These are phyloP conservation scores for Calocera viscosa DNA, from an alignment of 768 basidiomycete species.

Conservation along the genomic window DNA sequence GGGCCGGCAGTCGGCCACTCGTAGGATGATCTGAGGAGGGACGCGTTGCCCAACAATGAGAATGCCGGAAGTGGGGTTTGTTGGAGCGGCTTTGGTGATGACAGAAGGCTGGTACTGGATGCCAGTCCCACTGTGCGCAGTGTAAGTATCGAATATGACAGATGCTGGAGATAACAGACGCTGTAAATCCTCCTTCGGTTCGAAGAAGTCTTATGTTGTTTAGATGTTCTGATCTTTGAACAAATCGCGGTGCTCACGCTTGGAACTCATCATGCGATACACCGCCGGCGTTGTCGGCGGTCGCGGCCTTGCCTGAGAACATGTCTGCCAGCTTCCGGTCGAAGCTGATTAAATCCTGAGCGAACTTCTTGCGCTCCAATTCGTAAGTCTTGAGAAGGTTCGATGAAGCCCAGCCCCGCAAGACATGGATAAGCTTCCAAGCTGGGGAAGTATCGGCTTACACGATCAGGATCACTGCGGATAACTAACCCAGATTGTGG, in stretches of 20 bases:
- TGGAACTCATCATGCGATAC: slow-evolving; percentile 39
- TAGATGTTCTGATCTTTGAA: background rate
- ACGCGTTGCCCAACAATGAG: slow-evolving; percentile 43
- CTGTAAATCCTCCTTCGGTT: slow-evolving; percentile 41
- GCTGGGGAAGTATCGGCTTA: slow-evolving; percentile 18
- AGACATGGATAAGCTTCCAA: slow-evolving; percentile 18
- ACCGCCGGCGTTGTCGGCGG: slow-evolving; percentile 35
- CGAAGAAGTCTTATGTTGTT: slow-evolving; percentile 33
- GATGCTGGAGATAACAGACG: background rate
- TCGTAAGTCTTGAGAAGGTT: slow-evolving; percentile 34
- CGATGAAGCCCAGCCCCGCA: slow-evolving; percentile 28
- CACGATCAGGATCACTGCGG: slow-evolving; percentile 32
- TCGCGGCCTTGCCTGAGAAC: slow-evolving; percentile 40
- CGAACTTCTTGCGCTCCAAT: slow-evolving; percentile 36
- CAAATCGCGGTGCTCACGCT: slow-evolving; percentile 20
- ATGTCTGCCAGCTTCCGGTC: slow-evolving; percentile 7
- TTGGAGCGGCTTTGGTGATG: slow-evolving; percentile 28
- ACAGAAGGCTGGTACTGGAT: slow-evolving; percentile 41
- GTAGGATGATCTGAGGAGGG: slow-evolving; percentile 37
- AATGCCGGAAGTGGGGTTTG: slow-evolving; percentile 32
- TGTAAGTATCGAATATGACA: background rate
- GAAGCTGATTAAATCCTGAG: slow-evolving; percentile 31
- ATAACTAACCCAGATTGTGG: slow-evolving; percentile 32
- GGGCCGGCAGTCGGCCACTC: slow-evolving; percentile 40
- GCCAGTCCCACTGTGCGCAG: slow-evolving; percentile 34